Evolutionary conservation across 805 yeast species (phyloP).

Genomic region (Nakazawaea ishiwadae): DNA sequence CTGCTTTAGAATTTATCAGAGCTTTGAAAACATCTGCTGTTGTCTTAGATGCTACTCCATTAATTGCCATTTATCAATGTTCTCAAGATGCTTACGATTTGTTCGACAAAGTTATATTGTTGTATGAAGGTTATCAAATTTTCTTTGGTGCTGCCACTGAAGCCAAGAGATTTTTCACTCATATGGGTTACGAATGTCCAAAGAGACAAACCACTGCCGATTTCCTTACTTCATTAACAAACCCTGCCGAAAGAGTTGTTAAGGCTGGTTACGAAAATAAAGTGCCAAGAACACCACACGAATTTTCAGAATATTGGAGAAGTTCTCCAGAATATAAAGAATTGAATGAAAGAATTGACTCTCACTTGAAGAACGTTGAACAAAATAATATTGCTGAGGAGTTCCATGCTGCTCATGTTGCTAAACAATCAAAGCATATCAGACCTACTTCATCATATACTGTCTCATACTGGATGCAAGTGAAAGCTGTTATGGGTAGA

Average conservation of each 20-base stretch:
- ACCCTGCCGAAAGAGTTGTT: conserved; percentile 44
- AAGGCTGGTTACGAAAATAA: conserved; percentile 37
- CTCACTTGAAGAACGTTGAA: conserved; percentile 14
- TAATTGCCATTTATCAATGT: conserved; percentile 46
- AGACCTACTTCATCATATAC: conserved; percentile 41
- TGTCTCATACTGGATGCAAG: conserved; percentile 42
- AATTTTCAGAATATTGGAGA: conserved; percentile 50
- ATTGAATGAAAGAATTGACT: conserved; percentile 40
- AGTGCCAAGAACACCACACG: conserved; percentile 49
- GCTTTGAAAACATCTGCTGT: conserved; percentile 55
- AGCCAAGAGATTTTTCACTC: conserved; percentile 34
- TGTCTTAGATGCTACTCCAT: conserved; percentile 42
- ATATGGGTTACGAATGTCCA: conserved; percentile 44
- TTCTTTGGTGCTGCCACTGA: conserved; percentile 31
- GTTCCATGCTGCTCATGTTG: conserved; percentile 25
- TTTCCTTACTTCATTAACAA: conserved; percentile 36
- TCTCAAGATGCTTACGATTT: conserved; percentile 41
- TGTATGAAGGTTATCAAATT: conserved; percentile 41
- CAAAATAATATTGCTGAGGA: conserved; percentile 17
- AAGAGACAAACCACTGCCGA: conserved; percentile 44
- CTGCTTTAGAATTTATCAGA: conserved; percentile 59
- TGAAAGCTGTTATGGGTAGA: conserved; percentile 37
- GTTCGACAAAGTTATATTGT: conserved; percentile 35
- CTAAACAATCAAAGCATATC: conserved; percentile 38
- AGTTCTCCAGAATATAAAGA: conserved; percentile 35